Evolutionary conservation across 2,329 filamentous ascomycete species (phyloP), one percentile per base, ranked within the genome.

Genomic region (Neopestalotiopsis sp.): DNA sequence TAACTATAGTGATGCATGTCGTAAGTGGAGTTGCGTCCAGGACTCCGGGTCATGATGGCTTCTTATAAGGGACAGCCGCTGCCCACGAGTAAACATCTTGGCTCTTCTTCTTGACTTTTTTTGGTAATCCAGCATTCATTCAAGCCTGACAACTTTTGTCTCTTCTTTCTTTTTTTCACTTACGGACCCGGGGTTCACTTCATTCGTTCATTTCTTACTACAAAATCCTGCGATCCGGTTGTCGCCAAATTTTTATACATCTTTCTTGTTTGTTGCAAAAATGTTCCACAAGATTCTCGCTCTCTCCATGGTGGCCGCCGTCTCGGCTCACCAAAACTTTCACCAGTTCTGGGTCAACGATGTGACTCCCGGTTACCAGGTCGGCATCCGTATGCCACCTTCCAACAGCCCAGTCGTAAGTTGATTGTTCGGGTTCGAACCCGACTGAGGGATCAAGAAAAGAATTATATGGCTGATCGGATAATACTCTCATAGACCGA

Each of bases 321-420:
- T 74, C 40, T 75, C 75, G 56, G 79, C 80, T 49, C 80, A 82
- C 71, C 81, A 82, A 70, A 82, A 81, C 72, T 76, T 81, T 56
- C 79, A 82, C 69, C 79, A 82, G 72, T 80, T 82, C 70, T 82
- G 79, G 80, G 78, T 82, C 32, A 81, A 82, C 67, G 79, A 74
- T 67, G 77, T 77, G 38, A 74, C 75, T 56, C 78, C 79, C 5
- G 79, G 78, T 14, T 78, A 78, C 61, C 68, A 80, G 66, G 74
- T 75, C 49, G 79, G 74, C 17, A 77, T 77, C 20, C 74, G 74
- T 3, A 75, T 75, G 64, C 68, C 75, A 4, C 75, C 75, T 1
- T 75, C 73, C 67, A 77, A 77, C 66, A 76, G 58, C 61, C 75
- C 75, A 7, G 75, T 76, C 13, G 75, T 76, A 71, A 62, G 72